Conservation (phyloP, 495 filamentous ascomycete species). For the Penicillium alfredii region DNA sequence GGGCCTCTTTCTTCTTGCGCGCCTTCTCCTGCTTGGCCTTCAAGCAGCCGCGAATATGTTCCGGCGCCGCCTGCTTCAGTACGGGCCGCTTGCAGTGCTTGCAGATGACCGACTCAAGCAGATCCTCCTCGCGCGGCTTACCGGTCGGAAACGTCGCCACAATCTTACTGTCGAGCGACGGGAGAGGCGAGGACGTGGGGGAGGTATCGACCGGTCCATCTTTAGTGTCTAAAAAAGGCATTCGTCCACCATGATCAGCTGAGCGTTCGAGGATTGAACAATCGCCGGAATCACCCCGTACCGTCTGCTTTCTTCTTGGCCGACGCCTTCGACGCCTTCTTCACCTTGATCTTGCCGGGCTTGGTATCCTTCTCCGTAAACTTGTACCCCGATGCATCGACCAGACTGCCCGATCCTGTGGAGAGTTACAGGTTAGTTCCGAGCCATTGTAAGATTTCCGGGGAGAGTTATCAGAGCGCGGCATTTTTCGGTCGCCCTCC, state of each 20-base stretch:
- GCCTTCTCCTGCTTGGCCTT: constrained; percentile 74
- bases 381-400: constrained; percentile 45
- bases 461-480: constrained; percentile 4
- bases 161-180: constrained; percentile 63
- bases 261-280: no score
- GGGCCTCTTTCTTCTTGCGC: constrained; percentile 71
- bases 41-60: constrained; percentile 65
- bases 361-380: constrained; percentile 59
- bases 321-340: constrained; percentile 56
- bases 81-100: constrained; percentile 77
- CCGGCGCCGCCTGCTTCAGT: constrained; percentile 51
- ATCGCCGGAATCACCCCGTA: no score
- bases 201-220: constrained; percentile 29
- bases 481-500: constrained; percentile 3
- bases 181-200: constrained; percentile 53
- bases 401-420: constrained; percentile 36
- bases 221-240: constrained; percentile 19
- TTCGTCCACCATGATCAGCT: no score
- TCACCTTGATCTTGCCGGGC: constrained; percentile 60
- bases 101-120: constrained; percentile 63
- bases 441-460: neutral
- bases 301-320: constrained; percentile 45
- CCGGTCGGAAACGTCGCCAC: constrained; percentile 68
- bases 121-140: constrained; percentile 61
- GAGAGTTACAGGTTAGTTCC: constrained; percentile 13